phyloP scores from a whole-genome alignment of 2,329 filamentous ascomycete genomes.

The Incumbomyces lentus region DNA sequence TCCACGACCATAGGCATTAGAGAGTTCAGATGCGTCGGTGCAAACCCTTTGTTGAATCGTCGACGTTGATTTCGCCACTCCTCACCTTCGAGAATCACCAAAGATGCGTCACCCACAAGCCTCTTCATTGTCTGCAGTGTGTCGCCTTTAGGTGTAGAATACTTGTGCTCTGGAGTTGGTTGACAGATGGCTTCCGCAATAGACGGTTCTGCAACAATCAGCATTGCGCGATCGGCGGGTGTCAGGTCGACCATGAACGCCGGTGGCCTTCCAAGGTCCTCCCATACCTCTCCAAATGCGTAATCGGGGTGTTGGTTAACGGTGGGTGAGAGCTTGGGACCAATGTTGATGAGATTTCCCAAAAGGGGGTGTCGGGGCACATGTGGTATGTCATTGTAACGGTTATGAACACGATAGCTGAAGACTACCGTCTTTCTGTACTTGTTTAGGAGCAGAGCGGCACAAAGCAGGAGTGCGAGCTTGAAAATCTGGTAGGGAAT shows the following conservation, averaged over 20 bases:
- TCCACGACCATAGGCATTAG: slow-evolving; percentile 22
- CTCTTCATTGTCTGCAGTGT: slow-evolving; percentile 22
- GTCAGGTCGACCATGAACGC: slow-evolving; percentile 31
- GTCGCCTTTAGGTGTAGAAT: slow-evolving; percentile 23
- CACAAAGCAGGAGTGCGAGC: not conserved
- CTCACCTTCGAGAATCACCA: slow-evolving; percentile 28
- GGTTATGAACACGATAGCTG: slow-evolving; percentile 7
- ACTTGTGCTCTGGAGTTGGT: slow-evolving; percentile 28
- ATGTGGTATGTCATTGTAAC: slow-evolving; percentile 10
- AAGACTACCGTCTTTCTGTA: not conserved
- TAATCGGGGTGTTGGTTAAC: slow-evolving; percentile 15
- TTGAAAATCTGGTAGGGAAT: too few species aligned
- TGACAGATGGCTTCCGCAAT: slow-evolving; percentile 32
- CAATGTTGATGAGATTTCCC: slow-evolving; percentile 15
- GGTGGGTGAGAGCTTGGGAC: slow-evolving; percentile 11
- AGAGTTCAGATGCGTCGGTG: slow-evolving; percentile 27
- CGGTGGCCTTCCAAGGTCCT: slow-evolving; percentile 12
- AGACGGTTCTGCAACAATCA: slow-evolving; percentile 30
- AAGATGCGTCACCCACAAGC: slow-evolving; percentile 25
- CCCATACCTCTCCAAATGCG: slow-evolving; percentile 15
- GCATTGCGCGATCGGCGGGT: slow-evolving; percentile 28
- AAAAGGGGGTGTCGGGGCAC: slow-evolving; percentile 13
- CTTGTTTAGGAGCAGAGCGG: not conserved
- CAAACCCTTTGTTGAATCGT: slow-evolving; percentile 33
- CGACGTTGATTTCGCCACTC: slow-evolving; percentile 30